Conservation (phyloP, 176 grass and related monocot genomes). For the Aechmea fasciata region DNA sequence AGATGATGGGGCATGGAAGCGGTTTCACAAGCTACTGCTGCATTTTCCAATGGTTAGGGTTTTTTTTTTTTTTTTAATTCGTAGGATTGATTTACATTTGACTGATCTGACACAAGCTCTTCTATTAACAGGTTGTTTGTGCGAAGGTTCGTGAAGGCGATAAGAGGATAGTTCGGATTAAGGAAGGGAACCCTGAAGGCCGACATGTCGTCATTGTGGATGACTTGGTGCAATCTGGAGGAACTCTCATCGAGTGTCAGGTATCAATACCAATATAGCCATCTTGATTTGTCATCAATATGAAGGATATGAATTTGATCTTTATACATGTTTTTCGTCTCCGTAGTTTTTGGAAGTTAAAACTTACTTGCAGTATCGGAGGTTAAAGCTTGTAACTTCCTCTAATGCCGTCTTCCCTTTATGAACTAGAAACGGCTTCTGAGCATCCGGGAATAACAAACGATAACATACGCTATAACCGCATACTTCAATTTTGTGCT, state of each 20-base stretch:
- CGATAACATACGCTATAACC: too few species aligned
- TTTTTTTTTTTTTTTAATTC: slow-evolving; percentile 17
- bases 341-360: too few species aligned
- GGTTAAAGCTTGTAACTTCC: too few species aligned
- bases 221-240: slow-evolving; percentile 91
- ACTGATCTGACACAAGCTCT: background rate
- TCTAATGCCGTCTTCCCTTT: too few species aligned
- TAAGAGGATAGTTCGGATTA: slow-evolving; percentile 82
- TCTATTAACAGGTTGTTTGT: slow-evolving; percentile 54
- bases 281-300: background rate
- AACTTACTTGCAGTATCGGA: too few species aligned
- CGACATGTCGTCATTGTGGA: slow-evolving; percentile 90
- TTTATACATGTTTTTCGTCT: too few species aligned
- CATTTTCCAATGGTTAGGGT: slow-evolving; percentile 88
- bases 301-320: too few species aligned
- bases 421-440: too few species aligned
- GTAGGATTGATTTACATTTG: background rate
- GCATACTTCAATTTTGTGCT: too few species aligned
- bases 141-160: slow-evolving; percentile 95
- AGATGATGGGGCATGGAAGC: slow-evolving; percentile 91
- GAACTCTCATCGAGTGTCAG: slow-evolving; percentile 97
- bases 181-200: slow-evolving; percentile 76
- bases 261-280: slow-evolving; percentile 13
- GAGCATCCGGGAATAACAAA: too few species aligned
- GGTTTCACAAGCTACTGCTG: slow-evolving; percentile 93